Conservation (phyloP, 345 rosid genomes). For the Kernera saxatilis region DNA sequence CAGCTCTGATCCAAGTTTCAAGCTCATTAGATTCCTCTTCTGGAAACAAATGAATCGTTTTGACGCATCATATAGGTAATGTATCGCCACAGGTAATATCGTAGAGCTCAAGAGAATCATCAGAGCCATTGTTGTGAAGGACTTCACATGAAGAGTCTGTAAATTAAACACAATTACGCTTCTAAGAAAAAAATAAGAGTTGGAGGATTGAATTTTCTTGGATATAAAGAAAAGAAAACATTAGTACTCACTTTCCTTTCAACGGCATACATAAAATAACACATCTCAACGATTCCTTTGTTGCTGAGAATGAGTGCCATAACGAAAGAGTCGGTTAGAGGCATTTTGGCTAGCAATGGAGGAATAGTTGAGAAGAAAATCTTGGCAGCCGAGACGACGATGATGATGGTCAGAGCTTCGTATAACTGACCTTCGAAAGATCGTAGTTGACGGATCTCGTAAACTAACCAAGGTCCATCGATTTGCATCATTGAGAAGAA, state of each 20-base stretch:
- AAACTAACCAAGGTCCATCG: constrained; percentile 7
- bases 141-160: constrained; percentile 9
- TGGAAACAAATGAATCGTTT: constrained; percentile 43
- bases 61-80: constrained; percentile 37
- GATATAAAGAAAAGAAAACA: not conserved
- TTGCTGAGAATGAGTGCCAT: constrained; percentile 28
- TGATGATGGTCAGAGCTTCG: constrained; percentile 1
- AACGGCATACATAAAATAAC: constrained; percentile 9
- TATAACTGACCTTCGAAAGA: constrained; percentile 2
- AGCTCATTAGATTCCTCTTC: constrained; percentile 33
- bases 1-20: constrained; percentile 30
- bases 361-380: constrained; percentile 20
- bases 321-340: constrained; percentile 22
- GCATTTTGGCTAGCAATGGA: constrained; percentile 28
- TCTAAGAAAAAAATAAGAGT: not conserved
- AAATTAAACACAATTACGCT: not conserved
- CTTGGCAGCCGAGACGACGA: constrained; percentile 16
- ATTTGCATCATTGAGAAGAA: constrained; percentile 18
- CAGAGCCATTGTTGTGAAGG: constrained; percentile 20
- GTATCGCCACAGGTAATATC: constrained; percentile 15
- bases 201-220: not conserved
- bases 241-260: constrained; percentile 15
- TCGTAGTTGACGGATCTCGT: not conserved
- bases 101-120: constrained; percentile 18
- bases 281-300: constrained; percentile 28